Conservation (phyloP, 2,329 filamentous ascomycete species). For the Arthroderma sp. region DNA sequence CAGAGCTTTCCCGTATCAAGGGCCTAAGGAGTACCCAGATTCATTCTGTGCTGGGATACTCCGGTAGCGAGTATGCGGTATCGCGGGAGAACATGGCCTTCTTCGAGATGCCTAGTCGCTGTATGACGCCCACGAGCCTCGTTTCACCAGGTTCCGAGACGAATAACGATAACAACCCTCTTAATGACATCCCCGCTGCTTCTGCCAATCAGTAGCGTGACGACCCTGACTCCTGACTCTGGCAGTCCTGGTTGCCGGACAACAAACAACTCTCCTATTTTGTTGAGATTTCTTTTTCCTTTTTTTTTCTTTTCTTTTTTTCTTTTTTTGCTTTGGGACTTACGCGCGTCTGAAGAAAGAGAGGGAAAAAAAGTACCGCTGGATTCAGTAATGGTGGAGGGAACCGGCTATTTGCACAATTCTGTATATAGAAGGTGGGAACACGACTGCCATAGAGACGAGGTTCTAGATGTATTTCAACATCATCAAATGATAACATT, state of each 20-base stretch:
- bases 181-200: conserved; percentile 1
- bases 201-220: not conserved
- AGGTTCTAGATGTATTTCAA: conserved; percentile 2
- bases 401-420: conserved; percentile 3
- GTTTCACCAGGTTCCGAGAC: not conserved
- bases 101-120: conserved; percentile 32
- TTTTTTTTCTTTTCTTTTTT: not conserved
- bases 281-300: not conserved
- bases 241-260: not conserved
- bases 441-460: not conserved
- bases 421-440: conserved; percentile 1
- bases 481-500: not conserved
- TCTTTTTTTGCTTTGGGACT: not conserved
- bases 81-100: conserved; percentile 79
- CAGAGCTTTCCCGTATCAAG: conserved; percentile 72
- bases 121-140: not conserved
- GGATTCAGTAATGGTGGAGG: conserved; percentile 1
- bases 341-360: not conserved
- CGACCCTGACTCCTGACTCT: not conserved
- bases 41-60: conserved; percentile 67
- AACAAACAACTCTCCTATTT: not conserved
- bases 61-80: conserved; percentile 88
- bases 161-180: conserved; percentile 1
- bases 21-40: conserved; percentile 77
- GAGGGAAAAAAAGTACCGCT: not conserved